Evolutionary conservation across 768 basidiomycete genomes (phyloP), one percentile per base, ranked within the genome.

Genomic region (Suillus clintonianus): DNA sequence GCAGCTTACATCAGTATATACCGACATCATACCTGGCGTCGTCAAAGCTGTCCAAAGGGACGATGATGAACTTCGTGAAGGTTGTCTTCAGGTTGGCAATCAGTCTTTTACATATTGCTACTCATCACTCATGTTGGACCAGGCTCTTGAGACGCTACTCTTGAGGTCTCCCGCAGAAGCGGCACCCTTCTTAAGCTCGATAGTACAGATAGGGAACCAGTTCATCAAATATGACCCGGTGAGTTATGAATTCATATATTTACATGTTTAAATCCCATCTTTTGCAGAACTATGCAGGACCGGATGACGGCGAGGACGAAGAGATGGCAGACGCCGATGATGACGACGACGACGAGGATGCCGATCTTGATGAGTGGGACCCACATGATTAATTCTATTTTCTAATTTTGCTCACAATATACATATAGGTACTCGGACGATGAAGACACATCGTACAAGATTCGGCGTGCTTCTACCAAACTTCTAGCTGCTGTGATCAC

Each of bases 391-490:
- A 8, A 2, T 41, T 10, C 0, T 42, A 5, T 13, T 24, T 32
- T 9, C 22, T 57, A 14, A 61, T 42, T 42, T 37, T 3, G 10
- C 30, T 66, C 59, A 15, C 56, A 50, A 65, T 51, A 14, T 36
- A 30, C 42, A 59, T 11, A 32, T 67, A 96, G 94, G 66, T 98
- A 97, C 75, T 95, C 94, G 7, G 97, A 99, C 69, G 97, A 99
- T 63, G 97, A 99, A 75, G 97, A 99, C 72, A 93, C 92, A 13
- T 98, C 97, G 0, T 99, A 97, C 85, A 98, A 98, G 77, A 94
- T 97, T 62, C 90, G 97, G 67, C 88, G 97, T 51, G 90, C 94
- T 8, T 90, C 97, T 8, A 94, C 95, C 19, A 98, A 98, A 74
- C 81, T 99, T 4, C 83, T 99, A 17, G 80, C 89, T 34, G 91